A percentile compares a stretch with the other conserved stretches of the same genome.
These are phyloP conservation scores for Stagonosporopsis cucurbitacearum DNA, from an alignment of 2,329 filamentous ascomycete species.

Conservation along the genomic window DNA sequence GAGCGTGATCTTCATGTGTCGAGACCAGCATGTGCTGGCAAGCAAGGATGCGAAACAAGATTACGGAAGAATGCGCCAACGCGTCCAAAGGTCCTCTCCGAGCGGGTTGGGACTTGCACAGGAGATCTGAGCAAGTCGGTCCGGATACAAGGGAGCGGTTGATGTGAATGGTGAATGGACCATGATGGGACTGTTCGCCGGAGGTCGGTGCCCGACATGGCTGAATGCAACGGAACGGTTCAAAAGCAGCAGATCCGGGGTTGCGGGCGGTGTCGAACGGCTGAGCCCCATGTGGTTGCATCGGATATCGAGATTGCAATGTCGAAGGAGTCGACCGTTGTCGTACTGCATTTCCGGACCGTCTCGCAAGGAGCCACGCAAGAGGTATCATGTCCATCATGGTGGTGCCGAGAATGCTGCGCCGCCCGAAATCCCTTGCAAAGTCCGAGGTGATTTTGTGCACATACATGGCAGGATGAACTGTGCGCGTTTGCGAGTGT, in stretches of 20 bases:
- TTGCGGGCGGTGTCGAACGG: conserved; percentile 5
- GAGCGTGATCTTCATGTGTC: conserved; percentile 9
- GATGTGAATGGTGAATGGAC: conserved; percentile 4
- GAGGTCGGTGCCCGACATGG: conserved; percentile 19
- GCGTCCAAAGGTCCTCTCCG: conserved; percentile 13
- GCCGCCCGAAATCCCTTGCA: conserved; percentile 1
- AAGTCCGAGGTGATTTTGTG: conserved; percentile 16
- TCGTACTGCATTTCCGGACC: conserved; percentile 2
- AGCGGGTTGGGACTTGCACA: conserved; percentile 26
- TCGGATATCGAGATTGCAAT: not conserved
- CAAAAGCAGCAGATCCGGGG: conserved; percentile 9
- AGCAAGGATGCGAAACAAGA: conserved; percentile 8
- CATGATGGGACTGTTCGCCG: conserved; percentile 12
- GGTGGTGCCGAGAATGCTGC: conserved; percentile 5
- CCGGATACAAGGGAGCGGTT: conserved; percentile 1
- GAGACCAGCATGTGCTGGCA: not conserved
- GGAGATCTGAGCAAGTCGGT: conserved; percentile 3
- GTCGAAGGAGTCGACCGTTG: not conserved
- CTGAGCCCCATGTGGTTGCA: conserved; percentile 3
- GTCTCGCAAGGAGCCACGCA: not conserved
- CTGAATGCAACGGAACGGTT: conserved; percentile 17
- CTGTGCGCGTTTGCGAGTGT: conserved; percentile 21
- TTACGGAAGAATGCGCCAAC: not conserved
- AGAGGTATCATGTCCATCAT: conserved; percentile 2
- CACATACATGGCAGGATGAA: conserved; percentile 7